These are phyloP conservation scores for Boletus rufocinnamomeus DNA, from an alignment of 768 basidiomycete genomes.

Conservation along the genomic window DNA sequence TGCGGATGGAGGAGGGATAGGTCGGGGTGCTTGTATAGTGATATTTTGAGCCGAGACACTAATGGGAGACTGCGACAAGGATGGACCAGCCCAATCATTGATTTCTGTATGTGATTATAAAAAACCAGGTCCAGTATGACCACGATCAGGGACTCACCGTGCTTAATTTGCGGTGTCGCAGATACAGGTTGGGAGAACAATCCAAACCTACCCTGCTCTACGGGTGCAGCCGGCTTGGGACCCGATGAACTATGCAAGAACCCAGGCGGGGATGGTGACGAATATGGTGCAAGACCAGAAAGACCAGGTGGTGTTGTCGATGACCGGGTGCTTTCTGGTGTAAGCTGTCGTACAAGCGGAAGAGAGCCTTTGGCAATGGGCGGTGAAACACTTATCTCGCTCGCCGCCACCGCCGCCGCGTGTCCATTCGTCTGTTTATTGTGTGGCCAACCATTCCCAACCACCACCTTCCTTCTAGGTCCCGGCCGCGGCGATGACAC, in stretches of 20 bases:
- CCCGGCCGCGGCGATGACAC: slow-evolving; percentile 16
- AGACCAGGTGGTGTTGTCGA: slow-evolving; percentile 37
- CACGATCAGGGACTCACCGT: slow-evolving; percentile 24
- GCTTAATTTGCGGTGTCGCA: slow-evolving; percentile 32
- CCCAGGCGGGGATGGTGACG: slow-evolving; percentile 38
- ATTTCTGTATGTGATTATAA: slow-evolving; percentile 18
- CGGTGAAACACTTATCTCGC: slow-evolving; percentile 19
- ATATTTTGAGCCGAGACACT: slow-evolving; percentile 23
- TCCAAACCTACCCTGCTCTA: slow-evolving; percentile 24
- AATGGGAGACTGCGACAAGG: slow-evolving; percentile 19
- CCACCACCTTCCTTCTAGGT: slow-evolving; percentile 34
- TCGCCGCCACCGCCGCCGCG: slow-evolving; percentile 1
- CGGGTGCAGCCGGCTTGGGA: slow-evolving; percentile 20
- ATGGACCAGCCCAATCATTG: slow-evolving; percentile 29
- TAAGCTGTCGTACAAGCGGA: slow-evolving; percentile 22
- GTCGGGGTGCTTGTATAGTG: slow-evolving; percentile 33
- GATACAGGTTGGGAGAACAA: slow-evolving; percentile 19
- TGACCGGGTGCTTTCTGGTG: slow-evolving; percentile 36
- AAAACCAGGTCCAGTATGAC: neutral
- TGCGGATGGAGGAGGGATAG: slow-evolving; percentile 30
- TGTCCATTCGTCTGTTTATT: slow-evolving; percentile 32
- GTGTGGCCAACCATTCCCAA: slow-evolving; percentile 53
- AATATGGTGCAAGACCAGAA: slow-evolving; percentile 34
- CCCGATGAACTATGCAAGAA: slow-evolving; percentile 35
- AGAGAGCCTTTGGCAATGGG: slow-evolving; percentile 14